These are phyloP conservation scores for Aspergillus arachidicola DNA, from an alignment of 2,329 filamentous ascomycete species.

Conservation along the genomic window DNA sequence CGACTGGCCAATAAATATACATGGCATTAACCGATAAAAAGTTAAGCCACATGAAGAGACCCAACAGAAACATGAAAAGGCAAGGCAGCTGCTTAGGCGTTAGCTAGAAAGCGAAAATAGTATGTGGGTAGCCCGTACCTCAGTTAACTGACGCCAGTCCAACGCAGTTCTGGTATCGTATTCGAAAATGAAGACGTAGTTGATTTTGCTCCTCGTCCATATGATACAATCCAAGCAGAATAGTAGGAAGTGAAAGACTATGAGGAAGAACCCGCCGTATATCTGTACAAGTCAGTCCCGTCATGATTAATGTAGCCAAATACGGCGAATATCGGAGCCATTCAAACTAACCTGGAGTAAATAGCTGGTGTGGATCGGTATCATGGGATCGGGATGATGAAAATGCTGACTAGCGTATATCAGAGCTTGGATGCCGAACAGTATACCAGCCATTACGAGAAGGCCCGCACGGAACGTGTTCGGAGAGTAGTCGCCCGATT, in stretches of 20 bases:
- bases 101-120: slow-evolving; percentile 12
- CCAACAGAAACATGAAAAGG: slow-evolving; percentile 74
- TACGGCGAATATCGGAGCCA: background rate
- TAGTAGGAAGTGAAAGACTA: slow-evolving; percentile 76
- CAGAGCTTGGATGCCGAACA: slow-evolving; percentile 68
- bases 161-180: slow-evolving; percentile 84
- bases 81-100: slow-evolving; percentile 66
- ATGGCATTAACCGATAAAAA: slow-evolving; percentile 71
- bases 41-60: slow-evolving; percentile 85
- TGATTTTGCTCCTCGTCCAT: slow-evolving; percentile 84
- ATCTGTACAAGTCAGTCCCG: slow-evolving; percentile 58
- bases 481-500: slow-evolving; percentile 61
- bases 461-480: slow-evolving; percentile 65
- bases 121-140: slow-evolving; percentile 51
- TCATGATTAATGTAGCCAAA: background rate
- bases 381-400: slow-evolving; percentile 49
- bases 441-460: slow-evolving; percentile 67
- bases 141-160: slow-evolving; percentile 85
- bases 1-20: slow-evolving; percentile 83
- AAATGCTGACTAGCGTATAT: slow-evolving; percentile 61
- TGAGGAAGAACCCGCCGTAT: slow-evolving; percentile 89
- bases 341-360: slow-evolving; percentile 62
- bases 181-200: slow-evolving; percentile 96
- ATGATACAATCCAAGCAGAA: slow-evolving; percentile 84
- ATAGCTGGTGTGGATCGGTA: slow-evolving; percentile 63